Base-by-base conservation (phyloP, 116 monocot species). In the Phalaenopsis hybrid region DNA sequence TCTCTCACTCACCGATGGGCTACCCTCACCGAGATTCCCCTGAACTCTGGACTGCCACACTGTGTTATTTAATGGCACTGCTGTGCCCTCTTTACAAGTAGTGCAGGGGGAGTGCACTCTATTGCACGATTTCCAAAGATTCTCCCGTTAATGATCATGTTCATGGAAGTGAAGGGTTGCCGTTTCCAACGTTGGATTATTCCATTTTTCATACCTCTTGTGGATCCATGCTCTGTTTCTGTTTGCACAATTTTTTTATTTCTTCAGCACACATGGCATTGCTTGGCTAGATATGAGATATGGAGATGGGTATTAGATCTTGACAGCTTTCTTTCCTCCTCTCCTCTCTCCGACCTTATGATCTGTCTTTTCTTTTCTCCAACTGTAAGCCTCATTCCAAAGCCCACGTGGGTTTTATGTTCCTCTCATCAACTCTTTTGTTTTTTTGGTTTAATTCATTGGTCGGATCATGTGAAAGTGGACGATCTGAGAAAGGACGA, bases 351-450 rank as follows among this genome's bases (percentile, higher is more conserved):
- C n/a, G 48, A 3, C 21, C 59, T 59, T 5, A 20, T 77, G 51
- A 77, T 77, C 77, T 77, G 77, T 77, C 77, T 46, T n/a, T 2
- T 50, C 77, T 77, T 50, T 51, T 51, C 77, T 25, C 77, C 52
- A 77, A 25, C 77, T 77, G 48, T 9, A n/a, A 45, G 75, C 77
- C 11, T 51, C 77, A 15, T 44, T 77, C 50, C 77, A 77, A 77
- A 51, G 44, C 11, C 77, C 77, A 77, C 52, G 77, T 77, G 77
- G 28, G 5, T 4, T 50, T 46, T 11, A 43, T 25, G 5, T 10
- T 2, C 25, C 21, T 50, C 76, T 23, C 41, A 50, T 4, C 76
- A 77, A 3, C 37, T 37, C 18, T 23, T 59, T 59, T 59, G 1
- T 1, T 63, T 63, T 6, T 48, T 63, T 21, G 21, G 5, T 63